Base-by-base conservation (phyloP, 176 grass and related monocot genomes). In the Musa beccarii region DNA sequence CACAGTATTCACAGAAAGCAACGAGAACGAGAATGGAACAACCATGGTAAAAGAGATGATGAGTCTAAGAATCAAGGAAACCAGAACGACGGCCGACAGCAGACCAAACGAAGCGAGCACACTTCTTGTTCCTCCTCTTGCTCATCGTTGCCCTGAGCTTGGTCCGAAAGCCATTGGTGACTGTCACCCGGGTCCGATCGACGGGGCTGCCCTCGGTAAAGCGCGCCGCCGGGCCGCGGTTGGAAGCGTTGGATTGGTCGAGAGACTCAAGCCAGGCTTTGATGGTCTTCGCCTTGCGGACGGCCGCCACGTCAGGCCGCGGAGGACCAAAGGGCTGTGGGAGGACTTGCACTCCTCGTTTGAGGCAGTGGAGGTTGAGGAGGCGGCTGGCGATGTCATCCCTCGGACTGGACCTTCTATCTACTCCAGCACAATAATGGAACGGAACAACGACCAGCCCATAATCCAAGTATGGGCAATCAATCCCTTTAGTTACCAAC, bases 81-180 rank as follows among this genome's bases (percentile, higher is more conserved):
- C 49, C 63, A 80, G 55, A 7, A 87, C 16, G 63, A 79, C 65
- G 54, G 83, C n/a, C 66, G 79, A 19, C 51, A 68, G 34, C 50
- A 83, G 17, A 8, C 57, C 55, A 61, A 10, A 76, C 54, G 70
- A 51, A 66, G 17, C 64, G 15, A 11, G 54, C 54, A 69, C 80
- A 72, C 10, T 82, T 79, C 80, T 25, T 87, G 11, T 76, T 67
- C 63, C 43, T 83, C 76, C 57, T 79, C 80, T 14, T 24, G 52
- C 54, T 83, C 85, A 87, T 87, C 63, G 68, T 57, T 53, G 76
- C 76, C 74, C 85, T 52, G 63, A 87, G 74, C 76, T 83, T 87
- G 15, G 56, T 63, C 16, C 76, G 13, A 25, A 87, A 28, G 64
- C 76, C 85, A 66, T 82, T 79, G 16, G 85, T 79, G 68, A 87